phyloP scores from a whole-genome alignment of 257 asterid genomes.

The Rehmannia glutinosa region DNA sequence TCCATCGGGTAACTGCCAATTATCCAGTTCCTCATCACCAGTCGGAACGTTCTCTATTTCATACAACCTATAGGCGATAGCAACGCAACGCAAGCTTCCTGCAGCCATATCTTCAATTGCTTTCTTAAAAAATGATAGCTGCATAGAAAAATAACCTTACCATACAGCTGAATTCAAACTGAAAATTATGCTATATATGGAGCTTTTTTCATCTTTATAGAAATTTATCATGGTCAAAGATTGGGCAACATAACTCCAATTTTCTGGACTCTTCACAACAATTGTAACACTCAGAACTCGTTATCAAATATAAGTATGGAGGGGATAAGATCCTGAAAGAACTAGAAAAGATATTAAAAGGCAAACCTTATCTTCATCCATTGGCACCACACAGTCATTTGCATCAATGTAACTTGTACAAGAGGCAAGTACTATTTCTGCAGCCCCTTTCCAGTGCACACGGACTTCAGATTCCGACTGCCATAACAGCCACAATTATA shows the following conservation, averaged over 20 bases:
- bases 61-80: slow-evolving; percentile 59
- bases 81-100: slow-evolving; percentile 92
- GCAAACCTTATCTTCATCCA: slow-evolving; percentile 73
- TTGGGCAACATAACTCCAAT: not conserved
- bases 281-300: not conserved
- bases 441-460: slow-evolving; percentile 96
- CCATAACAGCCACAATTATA: slow-evolving; percentile 8
- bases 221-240: not conserved
- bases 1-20: slow-evolving; percentile 82
- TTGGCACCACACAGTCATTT: slow-evolving; percentile 44
- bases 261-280: not conserved
- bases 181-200: not conserved
- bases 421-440: slow-evolving; percentile 76
- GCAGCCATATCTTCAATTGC: slow-evolving; percentile 85
- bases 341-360: not conserved
- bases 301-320: not conserved
- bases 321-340: too few species aligned
- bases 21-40: slow-evolving; percentile 59
- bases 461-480: slow-evolving; percentile 66
- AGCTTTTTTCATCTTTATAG: too few species aligned
- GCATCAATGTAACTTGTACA: slow-evolving; percentile 68
- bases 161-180: not conserved
- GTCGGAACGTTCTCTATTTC: slow-evolving; percentile 54
- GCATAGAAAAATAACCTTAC: slow-evolving; percentile 18
- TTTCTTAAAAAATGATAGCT: slow-evolving; percentile 46